Percentiles rank a stretch among this genome's conserved stretches.
Evolutionary conservation across 805 yeast genomes (phyloP).

Genomic region (Kuraishia ogatae): DNA sequence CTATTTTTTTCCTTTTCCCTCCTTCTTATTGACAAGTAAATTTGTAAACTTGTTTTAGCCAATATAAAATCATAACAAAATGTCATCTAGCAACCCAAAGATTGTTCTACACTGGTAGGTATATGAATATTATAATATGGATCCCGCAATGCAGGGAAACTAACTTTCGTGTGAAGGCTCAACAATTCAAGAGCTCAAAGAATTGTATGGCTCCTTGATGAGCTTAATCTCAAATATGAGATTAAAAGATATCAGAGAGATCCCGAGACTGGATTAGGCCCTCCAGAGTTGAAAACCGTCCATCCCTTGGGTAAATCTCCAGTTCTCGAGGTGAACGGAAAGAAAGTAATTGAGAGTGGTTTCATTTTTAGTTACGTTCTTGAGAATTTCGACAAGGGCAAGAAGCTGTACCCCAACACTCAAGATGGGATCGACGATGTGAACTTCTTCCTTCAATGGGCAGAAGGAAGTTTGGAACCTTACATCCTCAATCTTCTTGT

Average conservation of each 20-base stretch:
- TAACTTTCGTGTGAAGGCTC: slow-evolving; percentile 23
- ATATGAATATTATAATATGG: too few species aligned
- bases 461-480: slow-evolving; percentile 56
- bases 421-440: slow-evolving; percentile 32
- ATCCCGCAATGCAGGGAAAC: background rate
- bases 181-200: slow-evolving; percentile 53
- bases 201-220: slow-evolving; percentile 57
- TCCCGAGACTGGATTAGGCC: slow-evolving; percentile 14
- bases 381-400: slow-evolving; percentile 34
- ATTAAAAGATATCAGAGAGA: slow-evolving; percentile 44
- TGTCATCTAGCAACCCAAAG: background rate
- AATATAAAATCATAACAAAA: too few species aligned
- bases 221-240: slow-evolving; percentile 45
- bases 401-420: slow-evolving; percentile 27
- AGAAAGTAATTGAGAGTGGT: slow-evolving; percentile 49
- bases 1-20: background rate
- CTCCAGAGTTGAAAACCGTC: slow-evolving; percentile 35
- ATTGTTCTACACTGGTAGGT: slow-evolving; percentile 1
- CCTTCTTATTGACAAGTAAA: background rate
- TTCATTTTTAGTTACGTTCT: slow-evolving; percentile 45
- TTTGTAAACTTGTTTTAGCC: too few species aligned
- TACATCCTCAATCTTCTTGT: background rate
- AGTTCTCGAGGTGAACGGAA: slow-evolving; percentile 36
- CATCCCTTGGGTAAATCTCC: slow-evolving; percentile 65
- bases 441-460: slow-evolving; percentile 43